Evolutionary conservation across 176 grass and related monocot species (phyloP), one percentile per base, ranked within the genome.

Genomic region (Dactylis glomerata): DNA sequence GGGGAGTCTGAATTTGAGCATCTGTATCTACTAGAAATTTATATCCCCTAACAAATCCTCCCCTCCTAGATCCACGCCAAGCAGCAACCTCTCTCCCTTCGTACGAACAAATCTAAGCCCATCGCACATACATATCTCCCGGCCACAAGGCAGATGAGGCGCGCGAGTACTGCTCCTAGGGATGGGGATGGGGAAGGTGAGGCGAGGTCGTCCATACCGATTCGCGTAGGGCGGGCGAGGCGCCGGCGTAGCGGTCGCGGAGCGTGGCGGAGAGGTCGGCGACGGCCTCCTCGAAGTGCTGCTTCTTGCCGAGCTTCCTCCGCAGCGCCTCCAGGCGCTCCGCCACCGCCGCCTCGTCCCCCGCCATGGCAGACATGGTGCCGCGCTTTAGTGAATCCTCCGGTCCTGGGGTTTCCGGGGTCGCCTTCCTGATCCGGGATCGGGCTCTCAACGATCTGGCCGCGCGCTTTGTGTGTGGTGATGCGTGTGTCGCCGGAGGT

Each of bases 241-340:
- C 82, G 58, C 28, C 75, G 10, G 69, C 72, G 85, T 95, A 94
- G 38, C 79, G 75, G n/a, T 90, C 83, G 37, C 74, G 83, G 3
- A 93, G 56, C 27, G 89, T 65, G 32, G 91, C 84, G 22, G 88
- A 40, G 59, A 98, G 85, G 15, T 92, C 89, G 41, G 73, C 64
- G 30, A 94, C 89, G n/a, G 93, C 91, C 66, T 76, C 92, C 91
- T 93, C 91, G 82, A 95, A 98, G 0, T 92, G 89, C 34, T 89
- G 89, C 84, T 94, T 98, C 93, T 88, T 93, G 19, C 87, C 91
- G n/a, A 98, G 84, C 42, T 85, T 94, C 85, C 16, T 87, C 84
- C 91, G 91, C 88, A 98, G 70, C 61, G 82, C 83, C 65, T 92
- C 82, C 66, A 98, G 81, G 61, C 92, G 87, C 75, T 81, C 65